phyloP scores from a whole-genome alignment of 768 basidiomycete species.

The Suillus fuscotomentosus region DNA sequence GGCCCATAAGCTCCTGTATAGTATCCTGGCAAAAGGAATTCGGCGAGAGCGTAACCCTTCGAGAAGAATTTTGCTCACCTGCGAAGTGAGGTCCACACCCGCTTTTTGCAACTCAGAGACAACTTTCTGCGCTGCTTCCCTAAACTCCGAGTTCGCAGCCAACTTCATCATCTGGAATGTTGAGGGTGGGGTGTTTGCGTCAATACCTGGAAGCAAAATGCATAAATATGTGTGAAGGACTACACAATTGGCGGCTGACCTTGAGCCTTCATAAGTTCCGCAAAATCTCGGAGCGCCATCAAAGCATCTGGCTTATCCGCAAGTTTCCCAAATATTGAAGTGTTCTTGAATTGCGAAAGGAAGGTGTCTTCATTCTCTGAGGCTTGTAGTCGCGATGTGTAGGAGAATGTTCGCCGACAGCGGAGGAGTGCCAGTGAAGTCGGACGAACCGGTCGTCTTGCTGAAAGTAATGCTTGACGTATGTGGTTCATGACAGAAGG shows the following conservation, averaged over 20 bases:
- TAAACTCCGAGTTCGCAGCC: constrained; percentile 50
- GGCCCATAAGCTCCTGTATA: constrained; percentile 34
- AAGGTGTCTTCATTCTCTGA: constrained; percentile 34
- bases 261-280: constrained; percentile 44
- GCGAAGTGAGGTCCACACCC: constrained; percentile 55
- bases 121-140: constrained; percentile 43
- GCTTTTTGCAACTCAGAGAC: constrained; percentile 53
- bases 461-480: constrained; percentile 14
- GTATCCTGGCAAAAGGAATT: constrained; percentile 38
- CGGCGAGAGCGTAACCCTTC: not conserved
- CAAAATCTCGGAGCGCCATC: constrained; percentile 44
- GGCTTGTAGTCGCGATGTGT: constrained; percentile 27
- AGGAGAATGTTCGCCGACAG: constrained; percentile 28
- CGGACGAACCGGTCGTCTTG: constrained; percentile 17
- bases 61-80: constrained; percentile 37
- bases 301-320: constrained; percentile 49
- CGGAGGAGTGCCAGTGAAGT: constrained; percentile 8
- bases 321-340: constrained; percentile 47
- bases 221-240: not conserved
- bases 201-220: constrained; percentile 40
- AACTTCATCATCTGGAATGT: constrained; percentile 55
- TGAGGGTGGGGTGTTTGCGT: constrained; percentile 44
- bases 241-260: constrained; percentile 33
- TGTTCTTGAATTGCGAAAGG: constrained; percentile 43
- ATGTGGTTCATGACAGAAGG: constrained; percentile 20